Base-by-base conservation (phyloP, 495 filamentous ascomycete genomes). In the Cudoniella acicularis region DNA sequence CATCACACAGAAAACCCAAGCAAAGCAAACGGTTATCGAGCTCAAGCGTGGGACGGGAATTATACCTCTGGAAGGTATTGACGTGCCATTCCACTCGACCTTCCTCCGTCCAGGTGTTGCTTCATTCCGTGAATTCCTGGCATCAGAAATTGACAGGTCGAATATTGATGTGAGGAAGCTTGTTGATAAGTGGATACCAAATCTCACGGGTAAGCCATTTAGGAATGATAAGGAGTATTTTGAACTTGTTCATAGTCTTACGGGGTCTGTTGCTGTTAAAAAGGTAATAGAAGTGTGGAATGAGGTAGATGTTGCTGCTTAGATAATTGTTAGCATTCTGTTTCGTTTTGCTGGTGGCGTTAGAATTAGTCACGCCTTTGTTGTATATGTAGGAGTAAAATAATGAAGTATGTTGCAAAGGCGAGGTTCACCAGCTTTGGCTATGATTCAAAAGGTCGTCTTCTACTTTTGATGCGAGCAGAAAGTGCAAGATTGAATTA, bases 41-140 rank as follows among this genome's bases (percentile, higher is more conserved):
- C 63, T 73, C 2, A 24, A 60, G 17, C 64, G 65, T 8, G 71
- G 71, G 0, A 55, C 23, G 13, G 72, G 71, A 0, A 74, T 69
- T 0, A 70, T 73, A 13, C 75, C 75, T 0, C 67, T 78, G 3
- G 55, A 59, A n/a, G 72, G 73, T 0, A 75, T 78, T 30, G 72
- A 78, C 43, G 70, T 78, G 4, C 75, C 75, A 1, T 78, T 78
- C 54, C 75, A 78, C 56, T 72, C 66, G 0, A 67, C 59, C 18
- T 67, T 70, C 46, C 62, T 78, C 2, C 67, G 64, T 1, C 54
- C 64, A 2, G 66, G 68, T 0, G 63, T 76, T 20, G 60, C 57
- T 10, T 47, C 62, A 2, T 75, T 67, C 59, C 57, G 72, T 3
- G 51, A 67, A 4, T 71, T 67, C 30, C 65, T 76, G 1, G 42